These are phyloP conservation scores for Globisporangium barbulae DNA, from an alignment of 352 stramenopile species.

Conservation along the genomic window DNA sequence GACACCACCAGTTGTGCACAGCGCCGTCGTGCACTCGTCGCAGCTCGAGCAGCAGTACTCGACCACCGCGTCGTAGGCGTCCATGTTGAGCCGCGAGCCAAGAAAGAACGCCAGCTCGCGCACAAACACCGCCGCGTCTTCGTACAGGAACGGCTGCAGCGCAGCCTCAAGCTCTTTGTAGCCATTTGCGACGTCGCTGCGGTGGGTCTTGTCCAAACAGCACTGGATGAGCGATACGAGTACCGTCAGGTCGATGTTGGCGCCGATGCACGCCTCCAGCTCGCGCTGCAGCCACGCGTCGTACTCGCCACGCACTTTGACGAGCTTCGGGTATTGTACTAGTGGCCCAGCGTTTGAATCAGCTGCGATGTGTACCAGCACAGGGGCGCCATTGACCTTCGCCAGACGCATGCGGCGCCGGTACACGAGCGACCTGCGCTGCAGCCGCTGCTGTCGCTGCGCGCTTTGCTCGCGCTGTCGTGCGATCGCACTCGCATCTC, in stretches of 20 bases:
- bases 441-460: constrained; percentile 9
- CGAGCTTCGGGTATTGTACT: constrained; percentile 28
- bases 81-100: constrained; percentile 53
- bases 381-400: constrained; percentile 35
- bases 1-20: constrained; percentile 28
- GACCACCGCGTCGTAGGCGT: constrained; percentile 63
- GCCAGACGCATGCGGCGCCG: constrained; percentile 43
- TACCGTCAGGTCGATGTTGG: constrained; percentile 61
- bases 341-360: not conserved
- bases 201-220: constrained; percentile 49
- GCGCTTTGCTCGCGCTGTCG: constrained; percentile 19
- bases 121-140: constrained; percentile 57
- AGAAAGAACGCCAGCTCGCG: constrained; percentile 66
- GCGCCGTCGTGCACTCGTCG: constrained; percentile 32
- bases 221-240: constrained; percentile 60
- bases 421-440: constrained; percentile 60
- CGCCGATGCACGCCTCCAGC: constrained; percentile 60
- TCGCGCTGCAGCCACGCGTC: constrained; percentile 59
- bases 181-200: constrained; percentile 32
- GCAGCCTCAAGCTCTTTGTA: constrained; percentile 45
- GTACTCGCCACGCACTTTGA: constrained; percentile 60
- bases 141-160: constrained; percentile 60
- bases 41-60: constrained; percentile 59
- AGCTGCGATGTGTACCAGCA: constrained; percentile 5
- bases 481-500: constrained; percentile 12